Evolutionary conservation across 495 filamentous ascomycete genomes (phyloP), one percentile per base, ranked within the genome.

Genomic region (Platismatia glauca): DNA sequence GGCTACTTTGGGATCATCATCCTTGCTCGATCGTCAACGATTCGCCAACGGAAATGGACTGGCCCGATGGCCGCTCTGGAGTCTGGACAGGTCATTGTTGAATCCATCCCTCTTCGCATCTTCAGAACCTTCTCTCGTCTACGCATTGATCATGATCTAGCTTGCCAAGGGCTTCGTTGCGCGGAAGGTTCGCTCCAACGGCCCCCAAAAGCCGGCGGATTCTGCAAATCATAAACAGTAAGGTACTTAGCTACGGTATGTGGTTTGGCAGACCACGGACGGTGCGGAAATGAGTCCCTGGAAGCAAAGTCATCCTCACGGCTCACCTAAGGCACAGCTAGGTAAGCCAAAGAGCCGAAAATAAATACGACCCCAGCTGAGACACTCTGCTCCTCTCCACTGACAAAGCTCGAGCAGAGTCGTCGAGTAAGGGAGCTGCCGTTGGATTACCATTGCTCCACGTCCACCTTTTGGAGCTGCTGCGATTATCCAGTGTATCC

Each of bases 311-410:
- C 34, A 55, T 56, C 38, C 60, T 62, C 50, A 46, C 50, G 29
- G 50, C 60, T 62, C 50, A 46, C 50, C 38, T 33, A 56, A 56
- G 60, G 60, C 60, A 62, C 60, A 56, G 60, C 43, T 11, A 56
- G 60, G 34, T 11, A 62, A 24, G 35, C 34, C 34, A 24, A 31
- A 41, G 34, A 43, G 20, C 38, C 52, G 39, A 56, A 56, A 31
- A 43, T 56, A 33, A 41, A 15, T 20, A 29, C 44, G 39, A 29
- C 24, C 15, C 24, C 48, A 53, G 53, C 59, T 31, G 34, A 22
- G 55, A n/a, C 35, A 37, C 3, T 12, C 39, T 38, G 48, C 3
- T 12, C 39, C 50, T 9, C 20, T 50, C 5, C 39, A 37, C 27
- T 29, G 18, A 16, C 15, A 22, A 9, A 46, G 20, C 39, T 13